Evolutionary conservation across 2,329 filamentous ascomycete species (phyloP).

Genomic region (Aspergillus ruber): DNA sequence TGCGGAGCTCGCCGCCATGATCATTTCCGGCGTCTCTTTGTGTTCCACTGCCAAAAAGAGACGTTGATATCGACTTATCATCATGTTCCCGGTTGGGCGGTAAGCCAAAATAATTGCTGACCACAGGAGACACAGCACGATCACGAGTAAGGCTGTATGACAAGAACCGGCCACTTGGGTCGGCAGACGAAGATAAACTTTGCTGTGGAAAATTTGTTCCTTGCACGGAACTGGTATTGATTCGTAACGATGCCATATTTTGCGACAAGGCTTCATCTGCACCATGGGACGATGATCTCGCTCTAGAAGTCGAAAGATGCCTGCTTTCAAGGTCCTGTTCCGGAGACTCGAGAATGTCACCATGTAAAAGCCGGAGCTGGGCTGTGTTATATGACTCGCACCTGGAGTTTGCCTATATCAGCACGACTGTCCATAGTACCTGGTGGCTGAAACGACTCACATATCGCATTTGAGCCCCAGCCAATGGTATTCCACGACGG

Average conservation of each 20-base stretch:
- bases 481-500: conserved; percentile 87
- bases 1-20: conserved; percentile 52
- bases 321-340: conserved; percentile 21
- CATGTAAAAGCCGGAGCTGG: conserved; percentile 35
- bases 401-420: conserved; percentile 16
- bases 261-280: conserved; percentile 16
- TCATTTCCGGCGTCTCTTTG: conserved; percentile 31
- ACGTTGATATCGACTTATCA: conserved; percentile 22
- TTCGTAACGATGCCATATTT: conserved; percentile 19
- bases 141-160: conserved; percentile 33
- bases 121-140: conserved; percentile 36
- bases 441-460: conserved; percentile 25
- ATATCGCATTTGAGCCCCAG: conserved; percentile 78
- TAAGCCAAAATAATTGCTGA: conserved; percentile 42
- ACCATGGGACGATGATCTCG: conserved; percentile 23
- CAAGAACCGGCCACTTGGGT: conserved; percentile 18
- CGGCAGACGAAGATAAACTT: conserved; percentile 13
- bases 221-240: conserved; percentile 21
- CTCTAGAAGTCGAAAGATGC: conserved; percentile 9
- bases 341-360: conserved; percentile 17
- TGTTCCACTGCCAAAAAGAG: conserved; percentile 19
- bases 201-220: conserved; percentile 14
- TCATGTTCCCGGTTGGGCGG: conserved; percentile 27
- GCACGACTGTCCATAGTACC: not conserved
- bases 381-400: conserved; percentile 45